Evolutionary conservation across 768 basidiomycete genomes (phyloP).

Genomic region (Mrakia hoshinonis): DNA sequence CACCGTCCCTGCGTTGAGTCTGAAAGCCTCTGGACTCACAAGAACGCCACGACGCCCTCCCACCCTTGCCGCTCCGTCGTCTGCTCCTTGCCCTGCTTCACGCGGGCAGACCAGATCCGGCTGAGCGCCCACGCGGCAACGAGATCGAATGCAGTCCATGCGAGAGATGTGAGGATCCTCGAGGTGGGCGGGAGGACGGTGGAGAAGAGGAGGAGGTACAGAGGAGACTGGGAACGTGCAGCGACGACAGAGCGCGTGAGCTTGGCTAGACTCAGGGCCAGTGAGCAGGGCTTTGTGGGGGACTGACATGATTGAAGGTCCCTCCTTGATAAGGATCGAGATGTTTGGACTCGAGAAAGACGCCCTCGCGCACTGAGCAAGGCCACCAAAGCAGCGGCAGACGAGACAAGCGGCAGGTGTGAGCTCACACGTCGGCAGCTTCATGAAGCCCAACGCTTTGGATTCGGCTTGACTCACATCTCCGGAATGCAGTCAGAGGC

Average conservation of each 20-base stretch:
- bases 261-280: constrained; percentile 15
- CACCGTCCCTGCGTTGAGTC: too few relatives aligned
- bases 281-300: not conserved
- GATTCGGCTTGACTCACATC: constrained; percentile 49
- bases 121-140: constrained; percentile 61
- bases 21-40: too few relatives aligned
- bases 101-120: constrained; percentile 59
- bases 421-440: constrained; percentile 7
- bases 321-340: constrained; percentile 82
- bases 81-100: constrained; percentile 38
- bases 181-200: constrained; percentile 55
- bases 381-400: constrained; percentile 25
- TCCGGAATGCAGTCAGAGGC: constrained; percentile 67
- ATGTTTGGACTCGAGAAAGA: constrained; percentile 68
- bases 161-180: constrained; percentile 47
- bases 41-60: constrained; percentile 56
- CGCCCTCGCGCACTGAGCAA: constrained; percentile 71
- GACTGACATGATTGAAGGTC: constrained; percentile 69
- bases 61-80: constrained; percentile 45
- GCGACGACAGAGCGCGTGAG: not conserved
- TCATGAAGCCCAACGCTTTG: not conserved
- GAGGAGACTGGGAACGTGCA: constrained; percentile 54
- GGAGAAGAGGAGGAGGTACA: constrained; percentile 67
- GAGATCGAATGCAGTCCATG: constrained; percentile 63
- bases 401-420: constrained; percentile 25